A percentile compares a stretch with the other conserved stretches of the same genome.
Conservation (phyloP, 2,329 filamentous ascomycete species). For the Aspergillus glaucus region DNA sequence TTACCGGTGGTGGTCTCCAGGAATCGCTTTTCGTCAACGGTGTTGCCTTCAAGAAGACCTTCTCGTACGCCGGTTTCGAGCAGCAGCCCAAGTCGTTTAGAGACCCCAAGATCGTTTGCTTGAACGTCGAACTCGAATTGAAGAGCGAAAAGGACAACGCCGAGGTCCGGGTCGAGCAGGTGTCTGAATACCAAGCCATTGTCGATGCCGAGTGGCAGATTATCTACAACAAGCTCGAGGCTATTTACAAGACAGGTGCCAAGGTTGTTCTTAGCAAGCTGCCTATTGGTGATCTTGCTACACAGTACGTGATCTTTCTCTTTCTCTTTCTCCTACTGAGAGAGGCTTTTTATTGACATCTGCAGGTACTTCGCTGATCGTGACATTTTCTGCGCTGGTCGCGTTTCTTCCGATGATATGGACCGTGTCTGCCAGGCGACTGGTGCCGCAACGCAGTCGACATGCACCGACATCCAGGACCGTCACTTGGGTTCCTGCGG, state of each 20-base stretch:
- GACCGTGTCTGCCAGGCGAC: slow-evolving; percentile 94
- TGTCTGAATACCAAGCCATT: slow-evolving; percentile 98
- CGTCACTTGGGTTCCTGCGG: slow-evolving; percentile 90
- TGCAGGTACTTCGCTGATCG: slow-evolving; percentile 81
- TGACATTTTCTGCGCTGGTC: slow-evolving; percentile 95
- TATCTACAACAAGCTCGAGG: slow-evolving; percentile 98
- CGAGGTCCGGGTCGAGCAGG: slow-evolving; percentile 94
- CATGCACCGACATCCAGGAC: slow-evolving; percentile 86
- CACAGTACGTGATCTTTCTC: slow-evolving; percentile 54
- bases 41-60: slow-evolving; percentile 99
- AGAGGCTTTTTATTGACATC: slow-evolving; percentile 2
- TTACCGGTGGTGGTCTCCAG: slow-evolving; percentile 89
- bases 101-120: slow-evolving; percentile 90
- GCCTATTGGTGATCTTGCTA: slow-evolving; percentile 94
- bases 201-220: slow-evolving; percentile 99
- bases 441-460: slow-evolving; percentile 86
- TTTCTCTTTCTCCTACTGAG: neutral
- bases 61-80: slow-evolving; percentile 97
- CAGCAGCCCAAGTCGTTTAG: slow-evolving; percentile 95
- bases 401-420: slow-evolving; percentile 85
- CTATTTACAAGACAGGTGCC: slow-evolving; percentile 84
- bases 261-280: slow-evolving; percentile 97
- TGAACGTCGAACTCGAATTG: slow-evolving; percentile 96
- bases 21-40: slow-evolving; percentile 96
- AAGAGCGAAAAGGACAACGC: slow-evolving; percentile 99